Conservation (phyloP, 768 basidiomycete genomes). For the Mycena rebaudengoi region DNA sequence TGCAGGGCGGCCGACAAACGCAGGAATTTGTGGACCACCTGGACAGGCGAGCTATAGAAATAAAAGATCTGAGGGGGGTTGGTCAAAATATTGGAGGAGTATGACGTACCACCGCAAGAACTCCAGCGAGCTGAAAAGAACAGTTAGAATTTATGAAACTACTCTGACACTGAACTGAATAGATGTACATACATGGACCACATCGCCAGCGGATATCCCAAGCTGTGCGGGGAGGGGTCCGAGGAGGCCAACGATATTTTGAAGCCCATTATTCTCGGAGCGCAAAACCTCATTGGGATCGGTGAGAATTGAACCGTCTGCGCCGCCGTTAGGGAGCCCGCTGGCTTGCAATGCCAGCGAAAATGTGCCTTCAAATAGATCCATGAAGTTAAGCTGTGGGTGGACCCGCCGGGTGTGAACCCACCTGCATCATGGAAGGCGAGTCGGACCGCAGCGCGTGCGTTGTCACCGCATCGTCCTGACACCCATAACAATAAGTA, state of each 20-base stretch:
- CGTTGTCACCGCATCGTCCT: slow-evolving; percentile 22
- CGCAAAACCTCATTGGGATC: slow-evolving; percentile 19
- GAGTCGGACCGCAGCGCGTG: slow-evolving; percentile 21
- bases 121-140: slow-evolving; percentile 15
- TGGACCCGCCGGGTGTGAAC: neutral
- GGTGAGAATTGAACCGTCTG: slow-evolving; percentile 20
- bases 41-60: slow-evolving; percentile 18
- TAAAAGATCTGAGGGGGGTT: neutral
- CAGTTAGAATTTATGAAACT: neutral
- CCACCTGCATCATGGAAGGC: slow-evolving; percentile 27
- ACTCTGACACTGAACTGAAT: neutral
- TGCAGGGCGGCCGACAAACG: slow-evolving; percentile 19
- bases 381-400: neutral
- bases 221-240: slow-evolving; percentile 10
- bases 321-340: slow-evolving; percentile 16
- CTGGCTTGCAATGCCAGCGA: neutral
- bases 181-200: slow-evolving; percentile 10
- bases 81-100: neutral
- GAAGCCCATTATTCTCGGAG: slow-evolving; percentile 23
- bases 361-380: slow-evolving; percentile 12
- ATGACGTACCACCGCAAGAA: slow-evolving; percentile 1
- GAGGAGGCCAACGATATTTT: slow-evolving; percentile 18
- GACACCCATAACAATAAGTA: neutral
- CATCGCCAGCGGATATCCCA: slow-evolving; percentile 21
- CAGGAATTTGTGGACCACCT: slow-evolving; percentile 20